These are phyloP conservation scores for Tuber magnatum DNA, from an alignment of 495 filamentous ascomycete genomes.

Conservation along the genomic window DNA sequence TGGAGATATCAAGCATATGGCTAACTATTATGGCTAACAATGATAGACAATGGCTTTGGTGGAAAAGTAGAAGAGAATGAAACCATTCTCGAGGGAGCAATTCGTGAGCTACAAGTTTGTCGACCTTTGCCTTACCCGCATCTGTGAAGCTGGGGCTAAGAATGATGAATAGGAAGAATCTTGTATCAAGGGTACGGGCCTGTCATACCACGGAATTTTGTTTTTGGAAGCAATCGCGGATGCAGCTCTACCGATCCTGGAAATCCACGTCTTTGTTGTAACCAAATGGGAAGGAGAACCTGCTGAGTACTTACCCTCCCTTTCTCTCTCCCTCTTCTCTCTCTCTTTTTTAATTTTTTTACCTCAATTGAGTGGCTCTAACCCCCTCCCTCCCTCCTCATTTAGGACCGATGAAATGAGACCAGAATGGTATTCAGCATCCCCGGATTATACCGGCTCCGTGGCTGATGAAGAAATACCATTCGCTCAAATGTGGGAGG, in stretches of 20 bases:
- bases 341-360: background rate
- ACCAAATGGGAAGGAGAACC: slow-evolving; percentile 34
- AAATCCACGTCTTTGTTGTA: slow-evolving; percentile 35
- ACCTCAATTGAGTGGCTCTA: background rate
- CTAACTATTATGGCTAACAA: slow-evolving; percentile 1
- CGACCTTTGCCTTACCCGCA: background rate
- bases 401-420: slow-evolving; percentile 40
- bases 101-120: slow-evolving; percentile 35
- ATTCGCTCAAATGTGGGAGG: slow-evolving; percentile 37
- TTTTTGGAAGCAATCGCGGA: slow-evolving; percentile 37
- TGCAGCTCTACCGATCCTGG: slow-evolving; percentile 23
- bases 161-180: slow-evolving; percentile 31
- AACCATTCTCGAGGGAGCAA: slow-evolving; percentile 35
- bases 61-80: slow-evolving; percentile 38
- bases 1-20: background rate
- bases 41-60: slow-evolving; percentile 40
- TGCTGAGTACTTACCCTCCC: slow-evolving; percentile 21
- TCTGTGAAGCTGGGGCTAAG: background rate
- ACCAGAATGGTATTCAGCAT: slow-evolving; percentile 31
- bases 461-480: slow-evolving; percentile 25
- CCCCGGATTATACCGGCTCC: slow-evolving; percentile 9
- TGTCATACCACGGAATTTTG: slow-evolving; percentile 35
- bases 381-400: background rate
- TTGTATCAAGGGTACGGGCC: slow-evolving; percentile 24
- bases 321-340: too few relatives aligned